Conservation (phyloP, 2,329 filamentous ascomycete species). For the Cadophora malorum region DNA sequence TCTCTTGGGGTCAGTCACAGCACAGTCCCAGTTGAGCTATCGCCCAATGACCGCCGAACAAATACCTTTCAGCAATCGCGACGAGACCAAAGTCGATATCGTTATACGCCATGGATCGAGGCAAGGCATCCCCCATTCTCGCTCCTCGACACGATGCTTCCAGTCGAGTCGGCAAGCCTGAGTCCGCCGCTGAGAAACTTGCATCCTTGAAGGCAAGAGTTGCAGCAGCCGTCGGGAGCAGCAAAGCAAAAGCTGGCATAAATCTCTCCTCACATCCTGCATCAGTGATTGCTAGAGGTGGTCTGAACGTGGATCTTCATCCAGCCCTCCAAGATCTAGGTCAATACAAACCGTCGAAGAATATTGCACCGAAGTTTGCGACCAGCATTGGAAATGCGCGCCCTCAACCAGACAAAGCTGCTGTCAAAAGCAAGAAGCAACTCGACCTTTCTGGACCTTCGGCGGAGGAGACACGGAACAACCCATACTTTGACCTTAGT, state of each 20-base stretch:
- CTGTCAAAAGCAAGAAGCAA: conserved; percentile 54
- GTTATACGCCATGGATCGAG: conserved; percentile 56
- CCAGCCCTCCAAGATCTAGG: conserved; percentile 71
- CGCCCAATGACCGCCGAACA: background rate
- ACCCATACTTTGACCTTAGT: conserved; percentile 83
- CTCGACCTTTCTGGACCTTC: conserved; percentile 64
- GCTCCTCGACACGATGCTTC: conserved; percentile 61
- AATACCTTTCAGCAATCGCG: background rate
- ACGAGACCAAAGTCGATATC: background rate
- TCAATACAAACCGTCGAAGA: conserved; percentile 53
- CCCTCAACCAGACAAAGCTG: conserved; percentile 48
- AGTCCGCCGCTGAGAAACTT: conserved; percentile 68
- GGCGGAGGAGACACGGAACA: conserved; percentile 65
- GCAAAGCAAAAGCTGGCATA: conserved; percentile 53
- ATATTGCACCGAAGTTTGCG: conserved; percentile 46
- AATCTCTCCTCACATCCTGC: conserved; percentile 48
- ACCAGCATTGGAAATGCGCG: conserved; percentile 50
- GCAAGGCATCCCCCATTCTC: conserved; percentile 56
- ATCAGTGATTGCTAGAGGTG: conserved; percentile 49
- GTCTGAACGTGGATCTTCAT: conserved; percentile 52
- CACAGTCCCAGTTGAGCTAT: no score
- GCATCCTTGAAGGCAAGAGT: conserved; percentile 82
- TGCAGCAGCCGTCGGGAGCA: conserved; percentile 70
- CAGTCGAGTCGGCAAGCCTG: conserved; percentile 61
- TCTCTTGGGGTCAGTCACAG: no score